Evolutionary conservation across 1,139 yeast genomes (phyloP).

Genomic region (Lipomyces yarrowii): DNA sequence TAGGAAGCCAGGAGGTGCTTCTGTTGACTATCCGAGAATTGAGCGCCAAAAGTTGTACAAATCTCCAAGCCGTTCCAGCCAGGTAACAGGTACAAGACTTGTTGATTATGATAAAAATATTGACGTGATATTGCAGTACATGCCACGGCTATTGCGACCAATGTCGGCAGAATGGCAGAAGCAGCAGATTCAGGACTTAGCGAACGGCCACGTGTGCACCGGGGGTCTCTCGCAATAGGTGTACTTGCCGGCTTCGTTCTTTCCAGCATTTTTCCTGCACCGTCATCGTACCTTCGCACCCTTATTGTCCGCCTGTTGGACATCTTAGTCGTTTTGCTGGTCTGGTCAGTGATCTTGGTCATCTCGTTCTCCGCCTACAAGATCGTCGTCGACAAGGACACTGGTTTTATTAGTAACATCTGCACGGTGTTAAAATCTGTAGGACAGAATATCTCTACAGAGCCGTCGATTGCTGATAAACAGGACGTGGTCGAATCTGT

Average conservation of each 20-base stretch:
- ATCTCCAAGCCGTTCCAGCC: not conserved
- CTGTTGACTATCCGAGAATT: not conserved
- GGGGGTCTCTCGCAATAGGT: not conserved
- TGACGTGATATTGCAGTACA: not conserved
- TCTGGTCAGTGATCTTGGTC: conserved; percentile 10
- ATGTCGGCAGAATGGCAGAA: not conserved
- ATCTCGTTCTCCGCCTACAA: conserved; percentile 6
- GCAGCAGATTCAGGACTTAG: not conserved
- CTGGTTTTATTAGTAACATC: not conserved
- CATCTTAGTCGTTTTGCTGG: not conserved
- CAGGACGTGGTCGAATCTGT: not conserved
- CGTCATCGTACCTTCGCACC: conserved; percentile 7
- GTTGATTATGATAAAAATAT: not conserved
- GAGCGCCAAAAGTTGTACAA: not conserved
- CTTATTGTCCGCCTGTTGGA: conserved; percentile 4
- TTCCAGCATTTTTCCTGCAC: conserved; percentile 9
- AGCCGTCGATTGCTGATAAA: not conserved
- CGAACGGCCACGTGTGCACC: not conserved
- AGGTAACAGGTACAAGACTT: not conserved
- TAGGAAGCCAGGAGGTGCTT: not conserved
- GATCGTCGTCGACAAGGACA: not conserved
- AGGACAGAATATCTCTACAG: not conserved
- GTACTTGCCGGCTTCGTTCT: conserved; percentile 14
- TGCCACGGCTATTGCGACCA: not conserved
- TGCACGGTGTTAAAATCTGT: not conserved